Evolutionary conservation across 352 stramenopile species (phyloP).

Genomic region (Phytopythium vexans): DNA sequence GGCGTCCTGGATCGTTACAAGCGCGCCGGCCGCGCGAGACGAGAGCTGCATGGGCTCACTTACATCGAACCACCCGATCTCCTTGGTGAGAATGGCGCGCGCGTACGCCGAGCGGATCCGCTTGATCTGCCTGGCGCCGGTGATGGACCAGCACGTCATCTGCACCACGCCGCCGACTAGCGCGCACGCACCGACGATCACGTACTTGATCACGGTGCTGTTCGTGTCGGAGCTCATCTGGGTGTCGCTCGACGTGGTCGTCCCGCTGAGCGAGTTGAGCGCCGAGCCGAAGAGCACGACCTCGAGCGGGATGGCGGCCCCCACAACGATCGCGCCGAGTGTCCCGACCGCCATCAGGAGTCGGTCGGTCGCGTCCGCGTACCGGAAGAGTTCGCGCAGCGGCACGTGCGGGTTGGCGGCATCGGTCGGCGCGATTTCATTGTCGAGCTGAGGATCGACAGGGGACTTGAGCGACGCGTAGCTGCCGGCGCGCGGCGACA

Average conservation of each 20-base stretch:
- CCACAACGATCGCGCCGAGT: conserved; percentile 6
- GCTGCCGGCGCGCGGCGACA: too few species aligned
- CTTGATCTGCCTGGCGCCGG: conserved; percentile 41
- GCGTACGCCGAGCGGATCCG: conserved; percentile 35
- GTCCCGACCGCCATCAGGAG: conserved; percentile 19
- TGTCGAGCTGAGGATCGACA: too few species aligned
- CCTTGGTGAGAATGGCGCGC: conserved; percentile 32
- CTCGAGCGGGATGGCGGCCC: conserved; percentile 15
- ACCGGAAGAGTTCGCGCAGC: conserved; percentile 17
- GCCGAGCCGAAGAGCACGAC: conserved; percentile 30
- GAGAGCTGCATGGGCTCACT: conserved; percentile 43
- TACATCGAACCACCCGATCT: too few species aligned
- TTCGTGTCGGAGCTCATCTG: conserved; percentile 17
- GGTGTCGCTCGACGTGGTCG: neutral
- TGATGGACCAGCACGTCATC: conserved; percentile 44
- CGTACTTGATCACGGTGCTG: conserved; percentile 23
- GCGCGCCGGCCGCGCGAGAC: too few species aligned
- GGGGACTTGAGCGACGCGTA: too few species aligned
- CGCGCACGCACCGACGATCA: conserved; percentile 15
- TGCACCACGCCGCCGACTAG: conserved; percentile 34
- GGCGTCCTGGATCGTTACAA: conserved; percentile 60
- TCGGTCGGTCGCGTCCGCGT: conserved; percentile 15
- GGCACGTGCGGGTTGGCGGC: too few species aligned
- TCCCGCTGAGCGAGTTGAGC: conserved; percentile 25
- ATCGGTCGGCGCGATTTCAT: too few species aligned